phyloP scores from a whole-genome alignment of 495 filamentous ascomycete species.

The Aspergillus biplanus region DNA sequence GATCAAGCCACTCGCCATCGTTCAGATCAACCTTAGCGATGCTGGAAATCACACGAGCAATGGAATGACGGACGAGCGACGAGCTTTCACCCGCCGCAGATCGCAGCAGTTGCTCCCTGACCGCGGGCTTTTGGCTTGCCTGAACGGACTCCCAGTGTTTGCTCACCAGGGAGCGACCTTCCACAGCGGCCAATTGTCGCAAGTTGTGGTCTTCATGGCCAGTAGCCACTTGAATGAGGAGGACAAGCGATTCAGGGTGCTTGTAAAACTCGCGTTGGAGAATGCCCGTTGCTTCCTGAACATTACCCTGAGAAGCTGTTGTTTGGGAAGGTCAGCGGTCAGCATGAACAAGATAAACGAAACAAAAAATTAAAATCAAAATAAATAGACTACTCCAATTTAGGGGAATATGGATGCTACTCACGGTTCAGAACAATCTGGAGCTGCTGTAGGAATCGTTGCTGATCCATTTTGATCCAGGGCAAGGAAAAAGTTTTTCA shows the following conservation, averaged over 20 bases:
- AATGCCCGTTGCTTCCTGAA: constrained; percentile 88
- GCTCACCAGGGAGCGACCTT: constrained; percentile 75
- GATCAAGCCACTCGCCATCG: constrained; percentile 83
- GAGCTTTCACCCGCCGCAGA: constrained; percentile 77
- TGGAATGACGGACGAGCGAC: constrained; percentile 77
- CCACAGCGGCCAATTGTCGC: constrained; percentile 87
- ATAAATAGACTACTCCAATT: neutral
- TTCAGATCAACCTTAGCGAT: constrained; percentile 86
- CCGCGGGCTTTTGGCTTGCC: constrained; percentile 69
- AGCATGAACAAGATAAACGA: neutral
- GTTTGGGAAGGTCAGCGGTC: constrained; percentile 3
- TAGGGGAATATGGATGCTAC: constrained; percentile 32
- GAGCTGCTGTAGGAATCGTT: constrained; percentile 73
- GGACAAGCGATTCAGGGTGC: constrained; percentile 77
- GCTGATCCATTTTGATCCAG: constrained; percentile 67
- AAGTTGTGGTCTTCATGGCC: constrained; percentile 71
- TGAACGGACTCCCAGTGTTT: constrained; percentile 80
- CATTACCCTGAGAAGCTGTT: constrained; percentile 50
- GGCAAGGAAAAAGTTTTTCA: constrained; percentile 20
- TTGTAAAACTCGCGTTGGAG: constrained; percentile 91
- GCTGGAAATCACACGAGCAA: constrained; percentile 83
- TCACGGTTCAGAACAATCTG: constrained; percentile 75
- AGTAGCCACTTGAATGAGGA: constrained; percentile 83
- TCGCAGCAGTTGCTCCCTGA: constrained; percentile 80
- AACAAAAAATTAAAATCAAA: too few species aligned